phyloP scores from a whole-genome alignment of 1,284 basidiomycete genomes.

The Meripilus lineatus region DNA sequence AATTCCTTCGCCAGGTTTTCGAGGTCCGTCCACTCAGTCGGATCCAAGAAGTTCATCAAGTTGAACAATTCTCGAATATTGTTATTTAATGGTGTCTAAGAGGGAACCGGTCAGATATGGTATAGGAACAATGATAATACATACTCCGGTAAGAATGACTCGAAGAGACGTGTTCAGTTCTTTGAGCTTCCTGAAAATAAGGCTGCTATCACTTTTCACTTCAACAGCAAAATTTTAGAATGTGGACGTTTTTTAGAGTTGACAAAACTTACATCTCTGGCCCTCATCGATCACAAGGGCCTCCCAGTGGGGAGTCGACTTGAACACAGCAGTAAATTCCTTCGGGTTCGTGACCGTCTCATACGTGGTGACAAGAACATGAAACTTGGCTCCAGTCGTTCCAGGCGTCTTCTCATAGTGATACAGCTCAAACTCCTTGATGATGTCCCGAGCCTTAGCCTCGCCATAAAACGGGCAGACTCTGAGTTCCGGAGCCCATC shows the following conservation, averaged over 20 bases:
- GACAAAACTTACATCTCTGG: conserved; percentile 65
- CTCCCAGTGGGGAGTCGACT: conserved; percentile 85
- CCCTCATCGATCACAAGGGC: conserved; percentile 90
- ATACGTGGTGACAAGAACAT: conserved; percentile 89
- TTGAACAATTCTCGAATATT: conserved; percentile 95
- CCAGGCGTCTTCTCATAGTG: conserved; percentile 40
- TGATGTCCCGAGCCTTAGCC: conserved; percentile 72
- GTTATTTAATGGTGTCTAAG: conserved; percentile 91
- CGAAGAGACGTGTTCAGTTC: conserved; percentile 79
- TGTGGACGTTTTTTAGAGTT: conserved; percentile 1
- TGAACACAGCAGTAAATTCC: conserved; percentile 76
- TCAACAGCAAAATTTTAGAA: background rate
- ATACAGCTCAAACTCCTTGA: conserved; percentile 79
- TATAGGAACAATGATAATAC: conserved; percentile 10
- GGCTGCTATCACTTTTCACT: conserved; percentile 80
- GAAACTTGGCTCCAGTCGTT: conserved; percentile 61
- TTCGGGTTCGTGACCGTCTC: conserved; percentile 65
- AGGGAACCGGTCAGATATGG: conserved; percentile 6
- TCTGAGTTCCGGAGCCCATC: conserved; percentile 83
- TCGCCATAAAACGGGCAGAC: conserved; percentile 84
- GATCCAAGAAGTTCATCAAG: conserved; percentile 90
- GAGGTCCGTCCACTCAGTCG: conserved; percentile 69
- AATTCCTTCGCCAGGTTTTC: conserved; percentile 64
- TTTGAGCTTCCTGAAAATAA: conserved; percentile 82
- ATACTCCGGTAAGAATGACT: conserved; percentile 86